phyloP scores from a whole-genome alignment of 345 rosid species.

The Noccaea caerulescens region DNA sequence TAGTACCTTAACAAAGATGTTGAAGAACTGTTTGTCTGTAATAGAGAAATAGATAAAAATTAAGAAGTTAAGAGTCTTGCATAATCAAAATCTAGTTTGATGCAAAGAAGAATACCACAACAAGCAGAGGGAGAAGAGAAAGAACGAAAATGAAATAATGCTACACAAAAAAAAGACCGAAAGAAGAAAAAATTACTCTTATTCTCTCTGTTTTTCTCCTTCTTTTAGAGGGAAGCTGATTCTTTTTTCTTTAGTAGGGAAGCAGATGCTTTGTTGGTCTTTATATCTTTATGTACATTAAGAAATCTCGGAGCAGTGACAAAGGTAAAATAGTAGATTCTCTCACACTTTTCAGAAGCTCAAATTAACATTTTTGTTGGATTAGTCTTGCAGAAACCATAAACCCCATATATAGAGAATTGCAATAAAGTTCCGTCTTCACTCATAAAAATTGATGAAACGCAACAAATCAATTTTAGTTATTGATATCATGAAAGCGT shows the following conservation, averaged over 20 bases:
- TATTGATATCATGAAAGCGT: neutral
- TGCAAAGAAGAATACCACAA: neutral
- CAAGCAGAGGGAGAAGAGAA: neutral
- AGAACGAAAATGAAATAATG: constrained; percentile 9
- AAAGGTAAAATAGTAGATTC: constrained; percentile 10
- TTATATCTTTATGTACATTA: constrained; percentile 19
- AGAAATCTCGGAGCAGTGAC: constrained; percentile 30
- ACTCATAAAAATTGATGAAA: neutral
- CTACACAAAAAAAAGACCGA: neutral
- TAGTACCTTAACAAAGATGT: constrained; percentile 29
- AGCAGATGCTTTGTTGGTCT: constrained; percentile 33
- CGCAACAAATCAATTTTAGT: neutral
- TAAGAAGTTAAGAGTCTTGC: constrained; percentile 4
- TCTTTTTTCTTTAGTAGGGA: constrained; percentile 23
- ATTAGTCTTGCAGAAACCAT: neutral
- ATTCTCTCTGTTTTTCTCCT: constrained; percentile 29
- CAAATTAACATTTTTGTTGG: neutral
- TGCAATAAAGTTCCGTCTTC: neutral
- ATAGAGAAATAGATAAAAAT: neutral
- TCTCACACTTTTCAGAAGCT: neutral
- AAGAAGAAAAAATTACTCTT: neutral
- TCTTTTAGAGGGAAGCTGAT: constrained; percentile 45
- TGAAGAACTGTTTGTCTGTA: neutral
- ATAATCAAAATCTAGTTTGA: neutral
- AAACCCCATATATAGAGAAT: neutral